Evolutionary conservation across 2,329 filamentous ascomycete species (phyloP).

Genomic region (Paracoccidioides brasiliensis): DNA sequence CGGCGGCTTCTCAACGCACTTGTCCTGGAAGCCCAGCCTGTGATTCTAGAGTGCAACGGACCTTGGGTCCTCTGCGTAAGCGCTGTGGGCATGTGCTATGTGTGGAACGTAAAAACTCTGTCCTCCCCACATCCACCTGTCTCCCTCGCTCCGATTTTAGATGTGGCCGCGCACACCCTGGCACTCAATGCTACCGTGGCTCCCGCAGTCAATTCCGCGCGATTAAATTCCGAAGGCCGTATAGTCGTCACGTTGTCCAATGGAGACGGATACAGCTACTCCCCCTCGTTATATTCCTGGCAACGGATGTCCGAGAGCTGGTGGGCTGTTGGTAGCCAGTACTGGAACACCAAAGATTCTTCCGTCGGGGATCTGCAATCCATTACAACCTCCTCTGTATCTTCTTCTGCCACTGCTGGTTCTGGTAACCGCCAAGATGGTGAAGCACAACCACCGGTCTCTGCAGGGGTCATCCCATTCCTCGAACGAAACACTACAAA

Average conservation of each 20-base stretch:
- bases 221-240: slow-evolving; percentile 75
- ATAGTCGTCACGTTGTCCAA: slow-evolving; percentile 86
- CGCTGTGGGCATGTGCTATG: slow-evolving; percentile 74
- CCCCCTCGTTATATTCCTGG: slow-evolving; percentile 75
- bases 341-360: slow-evolving; percentile 96
- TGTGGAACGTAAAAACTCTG: slow-evolving; percentile 82
- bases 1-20: slow-evolving; percentile 73
- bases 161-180: slow-evolving; percentile 68
- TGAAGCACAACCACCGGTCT: slow-evolving; percentile 47
- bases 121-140: slow-evolving; percentile 79
- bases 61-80: slow-evolving; percentile 86
- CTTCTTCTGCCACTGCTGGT: not conserved
- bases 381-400: slow-evolving; percentile 39
- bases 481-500: slow-evolving; percentile 90
- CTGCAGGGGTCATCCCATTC: slow-evolving; percentile 83
- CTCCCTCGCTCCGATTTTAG: slow-evolving; percentile 75
- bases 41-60: slow-evolving; percentile 81
- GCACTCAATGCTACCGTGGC: slow-evolving; percentile 64
- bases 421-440: slow-evolving; percentile 44
- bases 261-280: slow-evolving; percentile 88
- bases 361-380: slow-evolving; percentile 70
- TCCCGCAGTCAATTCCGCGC: slow-evolving; percentile 78
- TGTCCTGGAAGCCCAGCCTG: slow-evolving; percentile 80
- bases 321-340: slow-evolving; percentile 97
- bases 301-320: slow-evolving; percentile 91